Conservation (phyloP, 2,329 filamentous ascomycete species). For the Neoascochyta sp. region DNA sequence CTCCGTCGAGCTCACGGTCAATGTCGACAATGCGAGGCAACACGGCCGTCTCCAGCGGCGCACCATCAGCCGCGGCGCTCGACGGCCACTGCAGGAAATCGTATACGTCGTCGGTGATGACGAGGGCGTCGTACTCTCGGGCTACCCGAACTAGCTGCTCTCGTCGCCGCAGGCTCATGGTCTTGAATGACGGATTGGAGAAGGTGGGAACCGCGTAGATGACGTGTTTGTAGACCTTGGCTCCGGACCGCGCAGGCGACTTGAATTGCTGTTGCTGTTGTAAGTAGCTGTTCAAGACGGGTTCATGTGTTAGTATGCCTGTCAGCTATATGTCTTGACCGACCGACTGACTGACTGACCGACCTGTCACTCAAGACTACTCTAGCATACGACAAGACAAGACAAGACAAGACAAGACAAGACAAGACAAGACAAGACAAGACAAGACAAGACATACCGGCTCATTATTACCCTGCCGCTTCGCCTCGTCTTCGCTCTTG, state of each 20-base stretch:
- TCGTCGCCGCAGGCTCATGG: conserved; percentile 68
- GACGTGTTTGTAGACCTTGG: conserved; percentile 80
- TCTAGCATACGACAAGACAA: no score
- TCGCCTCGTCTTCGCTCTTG: conserved; percentile 47
- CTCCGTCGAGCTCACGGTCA: conserved; percentile 64
- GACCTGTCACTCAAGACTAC: no score
- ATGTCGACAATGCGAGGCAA: conserved; percentile 75
- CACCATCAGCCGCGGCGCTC: conserved; percentile 21
- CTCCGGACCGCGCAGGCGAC: conserved; percentile 47
- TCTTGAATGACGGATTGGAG: conserved; percentile 81
- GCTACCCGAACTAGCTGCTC: conserved; percentile 70
- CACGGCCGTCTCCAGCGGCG: conserved; percentile 40
- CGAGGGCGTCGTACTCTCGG: conserved; percentile 72
- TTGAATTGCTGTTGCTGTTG: no score
- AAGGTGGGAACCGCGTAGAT: conserved; percentile 88
- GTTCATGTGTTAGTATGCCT: no score
- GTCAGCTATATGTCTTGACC: no score
- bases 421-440: conserved; percentile 1
- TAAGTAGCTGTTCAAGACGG: no score
- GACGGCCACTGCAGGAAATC: conserved; percentile 81
- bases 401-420: no score
- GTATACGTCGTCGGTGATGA: conserved; percentile 90
- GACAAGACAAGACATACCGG: conserved; percentile 41
- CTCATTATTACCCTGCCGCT: conserved; percentile 35
- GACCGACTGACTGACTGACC: no score